Evolutionary conservation across 805 yeast genomes (phyloP), one percentile per base, ranked within the genome.

Genomic region (Cyberlindnera suaveolens): DNA sequence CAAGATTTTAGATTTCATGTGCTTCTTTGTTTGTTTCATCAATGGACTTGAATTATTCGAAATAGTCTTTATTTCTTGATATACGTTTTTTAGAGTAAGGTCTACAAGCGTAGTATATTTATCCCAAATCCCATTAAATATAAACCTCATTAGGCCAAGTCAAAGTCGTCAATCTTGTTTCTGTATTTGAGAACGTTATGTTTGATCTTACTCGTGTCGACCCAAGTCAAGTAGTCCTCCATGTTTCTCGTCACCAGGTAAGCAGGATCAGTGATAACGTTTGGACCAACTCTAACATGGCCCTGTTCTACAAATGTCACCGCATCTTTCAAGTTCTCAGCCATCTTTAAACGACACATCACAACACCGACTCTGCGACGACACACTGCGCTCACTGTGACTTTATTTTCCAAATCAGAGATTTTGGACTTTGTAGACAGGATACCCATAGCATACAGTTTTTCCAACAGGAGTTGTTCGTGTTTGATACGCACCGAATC

Each of bases 171-270:
- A 48, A 77, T 69, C 57, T 72, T 70, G 62, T 91, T 90, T 66
- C 86, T 84, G 71, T 85, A 93, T 67, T 85, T 85, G 66, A 90
- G 79, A 46, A 91, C 78, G 53, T 87, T 88, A 57, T 84, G 76
- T 72, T 85, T 90, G 65, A 95, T 90, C 82, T 93, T 95, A 53
- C 95, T 83, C 34, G 82, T 76, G 58, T 93, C 97, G n/a, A 86
- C 93, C 99, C 99, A 93, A 4, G 99, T 93, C 54, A 93, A 73
- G 63, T 88, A 93, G 63, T 93, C 99, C 62, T 93, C 99, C 85
- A 93, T 74, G 55, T 80, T 87, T 60, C 96, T 76, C 2, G 97
- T 91, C 5, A 93, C 93, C 55, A 95, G 70, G 61, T 82, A 91
- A 0, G 98, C 96, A 4, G 98, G 95, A 63, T 93, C 99, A 1